Base-by-base conservation (phyloP, 768 basidiomycete genomes). In the Boletellus sp. region DNA sequence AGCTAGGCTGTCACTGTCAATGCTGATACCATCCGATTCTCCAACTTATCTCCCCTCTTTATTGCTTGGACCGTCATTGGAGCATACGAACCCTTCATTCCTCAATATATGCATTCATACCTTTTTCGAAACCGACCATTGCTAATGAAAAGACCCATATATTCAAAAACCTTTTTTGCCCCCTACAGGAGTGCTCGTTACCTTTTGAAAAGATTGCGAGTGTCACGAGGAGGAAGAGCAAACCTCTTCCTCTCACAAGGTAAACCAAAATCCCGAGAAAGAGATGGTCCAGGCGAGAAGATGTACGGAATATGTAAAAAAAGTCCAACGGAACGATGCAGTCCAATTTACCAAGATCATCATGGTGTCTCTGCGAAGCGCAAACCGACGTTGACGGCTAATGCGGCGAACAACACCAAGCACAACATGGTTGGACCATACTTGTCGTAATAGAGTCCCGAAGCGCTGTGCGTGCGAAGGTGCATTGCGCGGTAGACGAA, bases 381-480 rank as follows among this genome's bases (percentile, higher is more conserved):
- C 58, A 93, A 66, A 19, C 76, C 85, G 55, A 94, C 78, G 62
- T 94, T 94, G 54, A 84, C 79, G 19, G 78, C 77, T 45, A 94
- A 68, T 16, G 90, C 88, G 32, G 74, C 69, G 49, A 88, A 78
- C 38, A 96, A 68, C 35, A 85, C 76, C 22, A 80, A 55, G 55
- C 87, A 90, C 20, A 95, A 72, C 4, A 84, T 63, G 1, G 86
- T 89, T 33, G 92, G 91, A 0, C 92, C 90, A 55, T 85, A 91
- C 69, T 84, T 87, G 71, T 95, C 92, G 63, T 93, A 91, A 69
- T 95, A 95, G 45, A 91, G 57, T 20, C 90, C 88, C 48, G 87
- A 83, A 0, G 91, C 90, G 26, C 78, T 76, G 33, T 85, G 81
- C 50, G 76, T 73, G 42, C 90, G 77, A 59, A 95, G 74, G 47